Conservation (phyloP, 2,329 filamentous ascomycete species). For the Pyrenophora tritici-repentis region DNA sequence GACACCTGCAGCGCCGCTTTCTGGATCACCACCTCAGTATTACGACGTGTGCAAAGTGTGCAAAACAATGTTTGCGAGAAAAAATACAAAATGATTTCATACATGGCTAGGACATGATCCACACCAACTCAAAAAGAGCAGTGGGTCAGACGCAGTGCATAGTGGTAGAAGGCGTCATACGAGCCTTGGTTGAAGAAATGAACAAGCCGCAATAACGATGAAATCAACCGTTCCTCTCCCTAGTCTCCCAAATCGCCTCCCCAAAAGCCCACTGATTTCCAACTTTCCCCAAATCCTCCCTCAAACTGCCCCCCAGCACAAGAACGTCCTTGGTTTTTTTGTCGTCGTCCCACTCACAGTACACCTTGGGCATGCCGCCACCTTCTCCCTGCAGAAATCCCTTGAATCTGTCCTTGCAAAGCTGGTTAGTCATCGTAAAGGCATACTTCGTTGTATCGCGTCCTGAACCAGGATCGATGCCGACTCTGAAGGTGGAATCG, state of each 20-base stretch:
- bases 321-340: neutral
- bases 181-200: neutral
- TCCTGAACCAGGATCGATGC: too few species aligned
- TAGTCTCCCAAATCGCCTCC: constrained; percentile 4
- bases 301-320: constrained; percentile 1
- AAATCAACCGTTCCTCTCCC: neutral
- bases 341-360: neutral
- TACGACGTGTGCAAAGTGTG: too few species aligned
- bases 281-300: neutral
- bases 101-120: neutral
- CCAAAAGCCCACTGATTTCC: too few species aligned
- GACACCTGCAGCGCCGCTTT: neutral
- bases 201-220: neutral
- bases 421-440: neutral
- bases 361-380: neutral
- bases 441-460: neutral
- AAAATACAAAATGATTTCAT: neutral
- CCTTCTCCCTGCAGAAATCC: neutral
- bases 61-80: too few species aligned
- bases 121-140: neutral
- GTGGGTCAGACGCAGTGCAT: neutral
- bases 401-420: neutral
- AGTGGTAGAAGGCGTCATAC: too few species aligned
- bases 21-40: neutral
- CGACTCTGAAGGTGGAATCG: neutral